Evolutionary conservation across 2,329 filamentous ascomycete species (phyloP).

Genomic region (Purpureocillium takamizusanense): DNA sequence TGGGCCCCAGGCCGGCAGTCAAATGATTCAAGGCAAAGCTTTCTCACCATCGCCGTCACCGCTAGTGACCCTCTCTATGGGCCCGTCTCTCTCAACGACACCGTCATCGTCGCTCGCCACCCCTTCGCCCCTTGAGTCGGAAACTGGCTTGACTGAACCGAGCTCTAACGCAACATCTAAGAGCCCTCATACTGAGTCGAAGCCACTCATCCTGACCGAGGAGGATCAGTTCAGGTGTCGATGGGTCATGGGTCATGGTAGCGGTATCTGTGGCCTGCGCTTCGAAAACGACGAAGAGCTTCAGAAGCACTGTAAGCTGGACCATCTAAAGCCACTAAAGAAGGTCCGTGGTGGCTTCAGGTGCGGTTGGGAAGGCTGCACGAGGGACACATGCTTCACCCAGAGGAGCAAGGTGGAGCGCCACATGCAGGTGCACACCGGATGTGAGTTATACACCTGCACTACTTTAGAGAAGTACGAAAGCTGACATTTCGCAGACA

Average conservation of each 20-base stretch:
- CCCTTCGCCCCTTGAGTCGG: constrained; percentile 16
- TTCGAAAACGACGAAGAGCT: constrained; percentile 39
- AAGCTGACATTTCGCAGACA: constrained; percentile 32
- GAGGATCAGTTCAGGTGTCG: constrained; percentile 21
- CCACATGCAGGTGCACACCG: constrained; percentile 57
- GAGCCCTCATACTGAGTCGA: constrained; percentile 2
- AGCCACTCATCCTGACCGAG: constrained; percentile 8
- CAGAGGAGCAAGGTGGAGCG: constrained; percentile 56
- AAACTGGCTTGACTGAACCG: constrained; percentile 5
- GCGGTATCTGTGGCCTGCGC: constrained; percentile 18
- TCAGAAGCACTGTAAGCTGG: constrained; percentile 44
- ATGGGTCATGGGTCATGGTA: constrained; percentile 17
- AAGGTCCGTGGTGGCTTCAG: constrained; percentile 36
- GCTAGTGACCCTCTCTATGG: constrained; percentile 13
- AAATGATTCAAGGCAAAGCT: constrained; percentile 3
- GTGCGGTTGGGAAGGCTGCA: constrained; percentile 50
- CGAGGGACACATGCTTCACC: constrained; percentile 42
- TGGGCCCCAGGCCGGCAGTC: constrained; percentile 2
- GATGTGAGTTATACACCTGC: constrained; percentile 38
- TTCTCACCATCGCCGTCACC: constrained; percentile 14
- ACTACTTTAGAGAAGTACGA: neutral
- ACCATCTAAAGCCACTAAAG: constrained; percentile 36
- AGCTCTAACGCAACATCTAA: neutral
- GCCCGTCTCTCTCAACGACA: constrained; percentile 13
- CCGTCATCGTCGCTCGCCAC: constrained; percentile 17